Evolutionary conservation across 73 alveolate species (phyloP).

Genomic region (Blepharisma japonicum): DNA sequence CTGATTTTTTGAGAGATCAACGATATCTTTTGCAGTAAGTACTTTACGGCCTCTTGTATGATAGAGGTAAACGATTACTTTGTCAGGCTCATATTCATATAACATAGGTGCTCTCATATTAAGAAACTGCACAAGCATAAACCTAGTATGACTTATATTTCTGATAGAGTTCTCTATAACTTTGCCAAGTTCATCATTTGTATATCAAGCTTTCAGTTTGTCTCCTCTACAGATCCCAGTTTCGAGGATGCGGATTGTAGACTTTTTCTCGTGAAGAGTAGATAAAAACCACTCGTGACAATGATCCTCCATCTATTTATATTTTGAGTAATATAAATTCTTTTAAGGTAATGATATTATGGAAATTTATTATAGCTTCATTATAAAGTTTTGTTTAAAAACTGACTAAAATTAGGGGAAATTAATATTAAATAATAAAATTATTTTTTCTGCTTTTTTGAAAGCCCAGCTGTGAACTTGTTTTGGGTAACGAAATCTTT

Average conservation of each 20-base stretch:
- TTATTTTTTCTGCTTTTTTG: too few relatives aligned
- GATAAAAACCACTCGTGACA: slow-evolving; percentile 13
- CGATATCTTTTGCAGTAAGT: slow-evolving; percentile 6
- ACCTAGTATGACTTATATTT: neutral
- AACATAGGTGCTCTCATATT: slow-evolving; percentile 20
- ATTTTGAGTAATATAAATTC: too few relatives aligned
- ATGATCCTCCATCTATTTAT: slow-evolving; percentile 1
- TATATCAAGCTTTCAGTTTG: slow-evolving; percentile 5
- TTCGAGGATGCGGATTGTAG: neutral
- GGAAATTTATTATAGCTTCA: too few relatives aligned
- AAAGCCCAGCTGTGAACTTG: too few relatives aligned
- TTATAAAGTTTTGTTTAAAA: too few relatives aligned
- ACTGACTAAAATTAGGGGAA: too few relatives aligned
- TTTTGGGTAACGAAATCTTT: too few relatives aligned
- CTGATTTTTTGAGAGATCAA: slow-evolving; percentile 17
- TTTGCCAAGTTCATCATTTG: neutral
- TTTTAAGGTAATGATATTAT: too few relatives aligned
- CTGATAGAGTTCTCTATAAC: neutral
- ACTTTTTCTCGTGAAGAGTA: neutral
- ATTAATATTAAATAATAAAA: too few relatives aligned
- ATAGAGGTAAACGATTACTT: neutral
- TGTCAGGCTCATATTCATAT: slow-evolving; percentile 22
- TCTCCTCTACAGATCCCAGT: slow-evolving; percentile 28
- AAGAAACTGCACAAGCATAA: neutral
- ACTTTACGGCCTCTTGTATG: neutral